phyloP scores from a whole-genome alignment of 805 yeast genomes.

The Sugiyamaella qingdaonensis region DNA sequence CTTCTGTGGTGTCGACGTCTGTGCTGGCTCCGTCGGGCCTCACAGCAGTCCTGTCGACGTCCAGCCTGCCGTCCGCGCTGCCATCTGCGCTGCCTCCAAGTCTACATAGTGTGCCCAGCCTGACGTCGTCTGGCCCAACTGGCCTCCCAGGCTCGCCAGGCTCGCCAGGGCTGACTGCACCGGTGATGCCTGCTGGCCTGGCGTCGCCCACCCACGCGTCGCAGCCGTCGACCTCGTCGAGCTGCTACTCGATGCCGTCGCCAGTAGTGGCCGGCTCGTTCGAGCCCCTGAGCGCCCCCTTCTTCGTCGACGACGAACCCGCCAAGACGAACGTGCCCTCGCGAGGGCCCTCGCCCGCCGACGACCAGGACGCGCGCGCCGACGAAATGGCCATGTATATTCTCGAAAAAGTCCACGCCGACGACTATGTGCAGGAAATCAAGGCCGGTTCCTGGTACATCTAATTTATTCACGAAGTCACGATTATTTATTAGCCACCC shows the following conservation, averaged over 20 bases:
- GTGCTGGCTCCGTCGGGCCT: neutral
- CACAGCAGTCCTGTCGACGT: neutral
- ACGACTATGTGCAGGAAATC: constrained; percentile 26
- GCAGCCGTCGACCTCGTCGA: constrained; percentile 13
- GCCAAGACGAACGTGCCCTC: neutral
- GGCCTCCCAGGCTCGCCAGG: too few species aligned
- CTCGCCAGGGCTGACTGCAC: too few species aligned
- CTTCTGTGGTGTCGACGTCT: neutral
- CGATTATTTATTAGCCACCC: neutral
- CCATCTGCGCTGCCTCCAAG: neutral
- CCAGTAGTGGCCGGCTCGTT: constrained; percentile 3
- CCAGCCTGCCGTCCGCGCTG: neutral
- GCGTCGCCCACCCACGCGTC: too few species aligned
- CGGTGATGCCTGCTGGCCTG: too few species aligned
- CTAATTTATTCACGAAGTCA: constrained; percentile 3
- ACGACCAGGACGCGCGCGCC: constrained; percentile 25
- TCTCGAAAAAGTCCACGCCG: constrained; percentile 28
- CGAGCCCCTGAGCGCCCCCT: constrained; percentile 3
- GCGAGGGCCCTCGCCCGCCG: constrained; percentile 6
- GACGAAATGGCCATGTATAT: constrained; percentile 35
- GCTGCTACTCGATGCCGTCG: constrained; percentile 11
- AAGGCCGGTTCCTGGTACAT: constrained; percentile 22
- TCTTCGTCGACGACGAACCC: constrained; percentile 9
- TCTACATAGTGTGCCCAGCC: too few species aligned
- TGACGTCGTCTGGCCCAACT: too few species aligned